Conservation (phyloP, 768 basidiomycete genomes). For the Panellus pusillus region DNA sequence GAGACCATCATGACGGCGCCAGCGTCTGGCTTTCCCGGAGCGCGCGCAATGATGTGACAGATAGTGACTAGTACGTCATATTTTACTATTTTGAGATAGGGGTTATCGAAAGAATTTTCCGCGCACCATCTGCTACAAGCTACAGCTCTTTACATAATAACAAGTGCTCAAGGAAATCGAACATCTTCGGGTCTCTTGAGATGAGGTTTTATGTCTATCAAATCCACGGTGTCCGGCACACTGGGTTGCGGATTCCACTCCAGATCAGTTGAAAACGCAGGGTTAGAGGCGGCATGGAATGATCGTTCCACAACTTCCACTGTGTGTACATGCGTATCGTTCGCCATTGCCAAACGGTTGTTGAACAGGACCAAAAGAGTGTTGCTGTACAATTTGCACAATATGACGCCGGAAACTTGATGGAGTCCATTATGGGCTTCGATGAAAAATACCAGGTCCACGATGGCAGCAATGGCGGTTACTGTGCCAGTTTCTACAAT, state of each 20-base stretch:
- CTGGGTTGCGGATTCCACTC: neutral
- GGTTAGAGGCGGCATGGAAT: neutral
- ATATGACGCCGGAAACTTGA: slow-evolving; percentile 16
- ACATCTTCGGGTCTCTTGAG: too few species aligned
- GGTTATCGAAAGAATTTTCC: too few species aligned
- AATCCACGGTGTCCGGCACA: neutral
- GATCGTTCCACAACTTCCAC: neutral
- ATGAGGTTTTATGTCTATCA: neutral
- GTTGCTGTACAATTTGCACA: slow-evolving; percentile 22
- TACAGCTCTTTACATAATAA: too few species aligned
- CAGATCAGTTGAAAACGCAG: neutral
- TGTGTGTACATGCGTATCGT: slow-evolving; percentile 1
- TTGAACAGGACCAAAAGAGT: slow-evolving; percentile 18
- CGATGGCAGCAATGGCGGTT: slow-evolving; percentile 16
- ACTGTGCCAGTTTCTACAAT: slow-evolving; percentile 19
- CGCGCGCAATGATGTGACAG: too few species aligned
- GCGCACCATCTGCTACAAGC: too few species aligned
- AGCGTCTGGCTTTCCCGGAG: too few species aligned
- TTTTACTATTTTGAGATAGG: too few species aligned
- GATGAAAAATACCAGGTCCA: slow-evolving; percentile 19
- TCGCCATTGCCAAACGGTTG: slow-evolving; percentile 3
- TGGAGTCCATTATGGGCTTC: slow-evolving; percentile 13
- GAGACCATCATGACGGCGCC: too few species aligned
- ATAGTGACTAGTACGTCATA: too few species aligned
- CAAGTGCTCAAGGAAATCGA: too few species aligned